These are phyloP conservation scores for Smittium culicis DNA, from an alignment of 371 early-diverging fungal species.

Conservation along the genomic window DNA sequence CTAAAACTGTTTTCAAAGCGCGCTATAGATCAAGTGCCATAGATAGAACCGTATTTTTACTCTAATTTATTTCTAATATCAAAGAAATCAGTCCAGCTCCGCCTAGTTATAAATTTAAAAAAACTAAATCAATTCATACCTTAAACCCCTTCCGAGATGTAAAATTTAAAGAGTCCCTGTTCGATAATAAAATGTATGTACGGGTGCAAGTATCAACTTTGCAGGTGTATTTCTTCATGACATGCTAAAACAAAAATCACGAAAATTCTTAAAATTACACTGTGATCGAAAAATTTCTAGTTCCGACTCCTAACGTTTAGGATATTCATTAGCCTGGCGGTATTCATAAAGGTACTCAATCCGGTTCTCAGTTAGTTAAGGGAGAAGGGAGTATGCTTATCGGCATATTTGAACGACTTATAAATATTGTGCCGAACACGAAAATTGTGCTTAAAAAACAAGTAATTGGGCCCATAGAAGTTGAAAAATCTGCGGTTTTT, in stretches of 20 bases:
- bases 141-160: background rate
- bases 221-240: background rate
- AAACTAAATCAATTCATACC: background rate
- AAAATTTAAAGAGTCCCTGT: background rate
- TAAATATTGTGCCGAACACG: background rate
- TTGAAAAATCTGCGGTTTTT: background rate
- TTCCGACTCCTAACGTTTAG: background rate
- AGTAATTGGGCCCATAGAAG: background rate
- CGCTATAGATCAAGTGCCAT: too few relatives aligned
- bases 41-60: background rate
- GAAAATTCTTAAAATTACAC: background rate
- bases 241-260: background rate
- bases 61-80: background rate
- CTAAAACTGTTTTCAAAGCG: too few relatives aligned
- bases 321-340: background rate
- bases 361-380: background rate
- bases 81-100: background rate
- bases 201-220: background rate
- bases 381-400: background rate
- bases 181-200: background rate
- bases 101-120: background rate
- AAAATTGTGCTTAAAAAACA: background rate
- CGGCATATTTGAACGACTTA: background rate
- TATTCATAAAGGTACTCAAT: background rate
- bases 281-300: background rate